Conservation (phyloP, 2,329 filamentous ascomycete species). For the Achaetomium macrosporum region DNA sequence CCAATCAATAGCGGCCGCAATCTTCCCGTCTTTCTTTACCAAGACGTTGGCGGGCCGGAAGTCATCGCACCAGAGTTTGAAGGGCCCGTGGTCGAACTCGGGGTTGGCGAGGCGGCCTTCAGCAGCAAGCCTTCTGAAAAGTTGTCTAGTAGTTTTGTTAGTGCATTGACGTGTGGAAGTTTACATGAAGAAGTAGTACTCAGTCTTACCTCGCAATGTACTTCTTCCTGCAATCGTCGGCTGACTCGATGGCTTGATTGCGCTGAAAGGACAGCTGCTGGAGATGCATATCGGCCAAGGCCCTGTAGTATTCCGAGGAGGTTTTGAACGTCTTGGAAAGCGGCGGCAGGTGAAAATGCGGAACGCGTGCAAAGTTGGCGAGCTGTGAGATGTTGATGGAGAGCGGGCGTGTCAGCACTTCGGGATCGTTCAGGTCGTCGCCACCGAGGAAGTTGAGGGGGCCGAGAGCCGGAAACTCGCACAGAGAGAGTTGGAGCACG, state of each 20-base stretch:
- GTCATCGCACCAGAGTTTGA: conserved; percentile 30
- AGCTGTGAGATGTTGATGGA: no score
- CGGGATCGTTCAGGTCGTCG: no score
- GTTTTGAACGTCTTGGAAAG: not conserved
- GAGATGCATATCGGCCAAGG: not conserved
- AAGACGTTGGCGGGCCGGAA: conserved; percentile 29
- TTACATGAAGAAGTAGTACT: not conserved
- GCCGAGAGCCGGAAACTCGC: no score
- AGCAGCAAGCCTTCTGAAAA: not conserved
- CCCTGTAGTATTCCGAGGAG: not conserved
- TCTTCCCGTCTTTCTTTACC: conserved; percentile 22
- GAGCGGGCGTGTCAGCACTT: no score
- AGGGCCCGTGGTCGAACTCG: not conserved
- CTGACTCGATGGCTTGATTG: not conserved
- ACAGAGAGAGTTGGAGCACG: no score
- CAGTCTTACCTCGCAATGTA: not conserved
- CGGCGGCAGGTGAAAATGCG: no score
- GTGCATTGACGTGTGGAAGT: not conserved
- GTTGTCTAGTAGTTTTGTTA: not conserved
- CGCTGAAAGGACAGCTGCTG: not conserved
- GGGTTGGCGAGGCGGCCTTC: not conserved
- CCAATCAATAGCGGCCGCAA: conserved; percentile 37
- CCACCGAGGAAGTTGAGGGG: no score
- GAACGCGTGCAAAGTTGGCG: no score
- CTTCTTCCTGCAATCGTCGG: not conserved